phyloP scores from a whole-genome alignment of 2,329 filamentous ascomycete genomes.

The Oidium heveae region DNA sequence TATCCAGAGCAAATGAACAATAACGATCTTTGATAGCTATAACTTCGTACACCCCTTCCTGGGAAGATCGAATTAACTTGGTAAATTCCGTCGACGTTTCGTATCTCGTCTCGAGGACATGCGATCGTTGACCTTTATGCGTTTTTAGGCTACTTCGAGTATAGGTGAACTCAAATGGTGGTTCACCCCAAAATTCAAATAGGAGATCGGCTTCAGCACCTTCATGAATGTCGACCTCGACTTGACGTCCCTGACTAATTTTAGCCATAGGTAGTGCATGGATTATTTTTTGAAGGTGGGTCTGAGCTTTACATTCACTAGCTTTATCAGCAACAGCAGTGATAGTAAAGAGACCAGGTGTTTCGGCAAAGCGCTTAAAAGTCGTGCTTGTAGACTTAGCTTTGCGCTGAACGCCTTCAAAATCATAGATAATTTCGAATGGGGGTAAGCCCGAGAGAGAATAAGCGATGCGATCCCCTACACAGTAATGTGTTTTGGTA shows the following conservation, averaged over 20 bases:
- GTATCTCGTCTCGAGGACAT: slow-evolving; percentile 73
- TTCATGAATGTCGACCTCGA: slow-evolving; percentile 83
- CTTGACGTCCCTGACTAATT: slow-evolving; percentile 61
- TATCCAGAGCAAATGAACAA: slow-evolving; percentile 64
- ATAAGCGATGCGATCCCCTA: slow-evolving; percentile 84
- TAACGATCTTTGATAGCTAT: slow-evolving; percentile 84
- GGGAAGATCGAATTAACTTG: slow-evolving; percentile 61
- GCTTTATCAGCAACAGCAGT: slow-evolving; percentile 70
- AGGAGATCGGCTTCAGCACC: slow-evolving; percentile 80
- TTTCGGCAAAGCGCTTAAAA: slow-evolving; percentile 83
- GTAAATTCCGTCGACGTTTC: slow-evolving; percentile 61
- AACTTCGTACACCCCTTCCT: slow-evolving; percentile 94
- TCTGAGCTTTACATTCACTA: slow-evolving; percentile 61
- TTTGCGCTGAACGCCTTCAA: slow-evolving; percentile 53
- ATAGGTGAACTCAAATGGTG: slow-evolving; percentile 95
- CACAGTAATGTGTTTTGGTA: slow-evolving; percentile 67
- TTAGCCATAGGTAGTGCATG: slow-evolving; percentile 81
- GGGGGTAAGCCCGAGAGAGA: slow-evolving; percentile 74
- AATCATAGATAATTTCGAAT: slow-evolving; percentile 81
- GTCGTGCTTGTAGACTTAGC: slow-evolving; percentile 56
- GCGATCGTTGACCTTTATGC: slow-evolving; percentile 46
- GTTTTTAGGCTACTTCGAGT: slow-evolving; percentile 62
- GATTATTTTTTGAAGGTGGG: slow-evolving; percentile 58
- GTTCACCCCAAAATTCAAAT: slow-evolving; percentile 87
- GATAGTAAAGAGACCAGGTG: slow-evolving; percentile 69